Evolutionary conservation across 108 stramenopile species (phyloP), one percentile per base, ranked within the genome.

Genomic region (Epipyxis sp.): DNA sequence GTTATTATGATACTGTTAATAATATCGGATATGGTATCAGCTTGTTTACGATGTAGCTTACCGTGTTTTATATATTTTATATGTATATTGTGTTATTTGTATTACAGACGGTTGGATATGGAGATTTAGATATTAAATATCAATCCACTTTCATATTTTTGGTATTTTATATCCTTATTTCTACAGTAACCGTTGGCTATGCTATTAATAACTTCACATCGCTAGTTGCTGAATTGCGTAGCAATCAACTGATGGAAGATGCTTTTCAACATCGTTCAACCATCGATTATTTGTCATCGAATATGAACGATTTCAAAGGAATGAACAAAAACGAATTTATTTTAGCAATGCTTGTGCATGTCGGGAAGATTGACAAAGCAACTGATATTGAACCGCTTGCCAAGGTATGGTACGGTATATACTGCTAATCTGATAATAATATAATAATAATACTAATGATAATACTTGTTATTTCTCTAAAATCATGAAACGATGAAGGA

Each of bases 21-120:
- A n/a, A n/a, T n/a, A n/a, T n/a, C n/a, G n/a, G n/a, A n/a, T n/a
- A n/a, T n/a, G n/a, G n/a, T n/a, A n/a, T n/a, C n/a, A n/a, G n/a
- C n/a, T n/a, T n/a, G n/a, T n/a, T n/a, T n/a, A 65, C 27, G 10
- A 35, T 32, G 6, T 65, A 29, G 27, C 25, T 65, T 65, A 13
- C 34, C 6, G 20, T 65, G 25, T 65, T 3, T 37, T 65, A 3
- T 65, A 3, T 65, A 6, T 6, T 37, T 65, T 29, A 25, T 35
- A 10, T 13, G 61, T 29, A 10, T 3, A 32, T 25, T 65, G 25
- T 10, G 3, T 29, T 10, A 32, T 25, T 65, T 65, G 61, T 65
- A 6, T 65, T 65, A 25, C 34, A 65, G 61, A 65, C 61, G 3
- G 35, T 65, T 3, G 61, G 61, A 13, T 65, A 65, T 37, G 61